A percentile compares a stretch with the other conserved stretches of the same genome.
Conservation (phyloP, 1,139 yeast genomes). For the Pichia terricola region DNA sequence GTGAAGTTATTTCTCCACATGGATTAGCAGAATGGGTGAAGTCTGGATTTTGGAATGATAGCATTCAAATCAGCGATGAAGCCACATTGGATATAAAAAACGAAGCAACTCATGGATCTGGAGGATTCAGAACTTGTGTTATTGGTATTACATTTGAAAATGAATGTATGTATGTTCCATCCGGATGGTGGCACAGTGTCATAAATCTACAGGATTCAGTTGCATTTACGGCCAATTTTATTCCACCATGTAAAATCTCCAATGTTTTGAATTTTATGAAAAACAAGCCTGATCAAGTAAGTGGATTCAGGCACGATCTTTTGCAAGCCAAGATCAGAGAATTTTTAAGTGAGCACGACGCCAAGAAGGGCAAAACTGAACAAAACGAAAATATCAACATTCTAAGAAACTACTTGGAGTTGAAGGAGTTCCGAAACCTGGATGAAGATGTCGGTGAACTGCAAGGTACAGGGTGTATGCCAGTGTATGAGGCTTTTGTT, state of each 20-base stretch:
- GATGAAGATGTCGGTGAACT: constrained; percentile 36
- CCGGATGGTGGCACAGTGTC: constrained; percentile 96
- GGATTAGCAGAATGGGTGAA: constrained; percentile 89
- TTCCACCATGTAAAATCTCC: constrained; percentile 51
- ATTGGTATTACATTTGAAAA: constrained; percentile 75
- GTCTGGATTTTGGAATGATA: constrained; percentile 68
- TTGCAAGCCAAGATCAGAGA: constrained; percentile 27
- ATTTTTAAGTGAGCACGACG: constrained; percentile 7
- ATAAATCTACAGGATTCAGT: constrained; percentile 72
- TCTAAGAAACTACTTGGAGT: constrained; percentile 19
- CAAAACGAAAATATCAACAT: constrained; percentile 24
- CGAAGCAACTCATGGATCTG: constrained; percentile 12
- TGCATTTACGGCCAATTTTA: constrained; percentile 82
- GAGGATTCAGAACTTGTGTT: constrained; percentile 30
- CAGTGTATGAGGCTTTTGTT: constrained; percentile 48
- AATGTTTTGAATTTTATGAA: constrained; percentile 60
- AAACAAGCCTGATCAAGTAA: constrained; percentile 57
- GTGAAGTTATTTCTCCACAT: constrained; percentile 86
- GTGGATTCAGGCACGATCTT: constrained; percentile 62
- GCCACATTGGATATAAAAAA: constrained; percentile 9
- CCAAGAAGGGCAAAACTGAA: constrained; percentile 1
- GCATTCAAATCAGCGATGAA: constrained; percentile 32
- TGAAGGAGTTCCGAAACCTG: constrained; percentile 13
- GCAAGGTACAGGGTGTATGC: constrained; percentile 29
- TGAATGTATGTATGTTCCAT: constrained; percentile 80